Percentiles rank a stretch among this genome's conserved stretches.
phyloP scores from a whole-genome alignment of 176 grass and related monocot genomes.

The Musa itinerans region DNA sequence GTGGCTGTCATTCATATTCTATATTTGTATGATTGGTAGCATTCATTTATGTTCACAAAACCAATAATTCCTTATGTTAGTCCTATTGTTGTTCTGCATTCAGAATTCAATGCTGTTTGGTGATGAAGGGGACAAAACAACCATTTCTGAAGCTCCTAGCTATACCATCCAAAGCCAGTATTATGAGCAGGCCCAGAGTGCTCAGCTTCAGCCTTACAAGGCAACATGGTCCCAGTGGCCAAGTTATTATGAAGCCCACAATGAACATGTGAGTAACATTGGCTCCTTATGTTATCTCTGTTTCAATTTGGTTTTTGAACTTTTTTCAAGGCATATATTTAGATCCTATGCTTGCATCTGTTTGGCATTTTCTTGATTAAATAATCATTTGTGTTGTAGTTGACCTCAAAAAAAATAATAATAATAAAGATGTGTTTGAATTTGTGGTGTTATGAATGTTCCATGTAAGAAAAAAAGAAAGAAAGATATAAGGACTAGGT shows the following conservation, averaged over 20 bases:
- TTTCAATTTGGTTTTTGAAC: neutral
- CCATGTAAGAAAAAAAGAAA: too few species aligned
- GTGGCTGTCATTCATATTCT: too few species aligned
- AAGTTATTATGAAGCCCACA: slow-evolving; percentile 2
- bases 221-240: neutral
- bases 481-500: too few species aligned
- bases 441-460: neutral
- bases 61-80: too few species aligned
- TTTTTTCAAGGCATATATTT: neutral
- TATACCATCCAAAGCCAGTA: neutral
- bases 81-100: neutral
- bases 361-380: neutral
- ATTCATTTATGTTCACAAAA: too few species aligned
- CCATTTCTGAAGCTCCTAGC: neutral
- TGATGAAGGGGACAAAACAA: neutral
- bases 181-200: neutral
- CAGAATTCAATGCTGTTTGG: neutral
- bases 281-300: neutral
- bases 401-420: neutral
- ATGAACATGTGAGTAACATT: slow-evolving; percentile 2
- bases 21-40: too few species aligned
- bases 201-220: neutral
- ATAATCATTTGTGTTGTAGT: neutral
- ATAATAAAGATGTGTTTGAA: neutral
- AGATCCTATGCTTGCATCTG: neutral